A percentile compares a stretch with the other conserved stretches of the same genome.
phyloP scores from a whole-genome alignment of 306 rosid species.

The Medicago truncatula region DNA sequence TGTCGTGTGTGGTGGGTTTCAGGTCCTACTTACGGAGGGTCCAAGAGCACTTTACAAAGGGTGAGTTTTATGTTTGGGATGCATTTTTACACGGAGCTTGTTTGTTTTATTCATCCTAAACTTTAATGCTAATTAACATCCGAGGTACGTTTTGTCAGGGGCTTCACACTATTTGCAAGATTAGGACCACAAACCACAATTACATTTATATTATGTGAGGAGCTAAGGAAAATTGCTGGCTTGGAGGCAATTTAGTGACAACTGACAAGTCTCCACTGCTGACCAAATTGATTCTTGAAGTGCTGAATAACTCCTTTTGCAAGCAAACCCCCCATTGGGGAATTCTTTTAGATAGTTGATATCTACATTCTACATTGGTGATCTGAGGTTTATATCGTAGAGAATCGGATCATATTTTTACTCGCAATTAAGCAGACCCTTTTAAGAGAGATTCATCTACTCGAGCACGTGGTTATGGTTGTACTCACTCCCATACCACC shows the following conservation, averaged over 20 bases:
- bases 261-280: slow-evolving; percentile 36
- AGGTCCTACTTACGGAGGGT: slow-evolving; percentile 86
- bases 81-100: slow-evolving; percentile 25
- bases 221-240: slow-evolving; percentile 81
- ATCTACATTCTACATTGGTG: slow-evolving; percentile 27
- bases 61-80: slow-evolving; percentile 60
- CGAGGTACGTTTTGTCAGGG: slow-evolving; percentile 59
- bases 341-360: slow-evolving; percentile 35
- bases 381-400: slow-evolving; percentile 28
- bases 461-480: slow-evolving; percentile 14
- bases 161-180: slow-evolving; percentile 84
- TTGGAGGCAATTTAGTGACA: slow-evolving; percentile 67
- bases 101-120: slow-evolving; percentile 34
- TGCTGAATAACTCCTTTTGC: slow-evolving; percentile 34
- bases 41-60: slow-evolving; percentile 93
- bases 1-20: slow-evolving; percentile 43
- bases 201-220: slow-evolving; percentile 82
- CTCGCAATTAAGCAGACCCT: slow-evolving; percentile 18
- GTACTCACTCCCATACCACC: neutral
- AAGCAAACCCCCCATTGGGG: slow-evolving; percentile 26
- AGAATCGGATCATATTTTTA: slow-evolving; percentile 35
- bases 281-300: slow-evolving; percentile 29
- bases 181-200: slow-evolving; percentile 96
- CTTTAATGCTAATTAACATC: neutral
- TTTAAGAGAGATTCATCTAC: slow-evolving; percentile 30